Evolutionary conservation across 768 basidiomycete genomes (phyloP).

Genomic region (Mycena venus): DNA sequence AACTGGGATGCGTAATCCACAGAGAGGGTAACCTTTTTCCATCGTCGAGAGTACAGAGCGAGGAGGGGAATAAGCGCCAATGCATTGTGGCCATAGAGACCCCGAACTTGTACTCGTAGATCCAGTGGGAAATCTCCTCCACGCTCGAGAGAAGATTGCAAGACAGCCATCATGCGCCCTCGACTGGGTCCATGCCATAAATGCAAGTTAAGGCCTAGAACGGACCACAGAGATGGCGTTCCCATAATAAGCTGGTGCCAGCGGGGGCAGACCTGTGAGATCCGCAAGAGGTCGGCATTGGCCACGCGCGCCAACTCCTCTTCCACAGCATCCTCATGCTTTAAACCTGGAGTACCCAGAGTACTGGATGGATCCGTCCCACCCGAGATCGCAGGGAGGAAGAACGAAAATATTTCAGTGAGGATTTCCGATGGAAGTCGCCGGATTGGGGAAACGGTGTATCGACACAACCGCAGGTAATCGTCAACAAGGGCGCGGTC

Average conservation of each 20-base stretch:
- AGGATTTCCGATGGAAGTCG: slow-evolving; percentile 4
- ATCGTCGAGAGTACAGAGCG: slow-evolving; percentile 7
- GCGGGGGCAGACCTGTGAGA: slow-evolving; percentile 13
- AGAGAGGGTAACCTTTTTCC: not conserved
- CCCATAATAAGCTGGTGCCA: slow-evolving; percentile 8
- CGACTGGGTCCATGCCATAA: not conserved
- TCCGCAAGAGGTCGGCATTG: not conserved
- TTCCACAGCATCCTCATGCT: not conserved
- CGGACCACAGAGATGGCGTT: slow-evolving; percentile 1
- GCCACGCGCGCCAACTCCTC: not conserved
- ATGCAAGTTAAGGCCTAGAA: not conserved
- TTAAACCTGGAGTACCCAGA: not conserved
- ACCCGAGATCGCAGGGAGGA: not conserved
- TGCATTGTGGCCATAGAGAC: not conserved
- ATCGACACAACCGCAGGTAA: not conserved
- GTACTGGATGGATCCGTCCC: not conserved
- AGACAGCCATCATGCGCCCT: not conserved
- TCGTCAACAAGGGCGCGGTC: not conserved
- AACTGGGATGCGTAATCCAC: not conserved
- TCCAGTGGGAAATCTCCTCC: not conserved
- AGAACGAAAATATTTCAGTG: not conserved
- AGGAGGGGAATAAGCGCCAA: not conserved
- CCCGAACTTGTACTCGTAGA: not conserved
- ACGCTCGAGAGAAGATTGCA: not conserved
- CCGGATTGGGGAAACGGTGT: slow-evolving; percentile 1